Evolutionary conservation across 805 yeast genomes (phyloP).

Genomic region (Suhomyces sp.): DNA sequence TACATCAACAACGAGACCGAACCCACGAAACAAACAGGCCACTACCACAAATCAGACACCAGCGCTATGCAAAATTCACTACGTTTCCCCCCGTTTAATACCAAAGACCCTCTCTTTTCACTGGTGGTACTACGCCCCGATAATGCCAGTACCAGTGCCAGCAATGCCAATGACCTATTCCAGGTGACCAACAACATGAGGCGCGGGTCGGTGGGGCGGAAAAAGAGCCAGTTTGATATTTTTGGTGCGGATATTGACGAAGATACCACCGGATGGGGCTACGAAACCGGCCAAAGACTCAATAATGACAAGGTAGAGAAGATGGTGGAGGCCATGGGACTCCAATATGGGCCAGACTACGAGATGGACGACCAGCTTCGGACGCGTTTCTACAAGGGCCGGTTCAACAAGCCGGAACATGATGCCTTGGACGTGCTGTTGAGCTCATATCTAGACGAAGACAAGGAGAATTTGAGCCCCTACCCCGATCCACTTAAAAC

Average conservation of each 20-base stretch:
- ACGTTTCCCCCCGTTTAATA: not conserved
- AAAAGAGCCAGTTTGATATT: conserved; percentile 4
- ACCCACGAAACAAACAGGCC: conserved; percentile 1
- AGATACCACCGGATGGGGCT: conserved; percentile 8
- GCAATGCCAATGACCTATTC: conserved; percentile 27
- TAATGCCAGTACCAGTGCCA: not conserved
- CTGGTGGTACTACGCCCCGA: not conserved
- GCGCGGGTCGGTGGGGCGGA: not conserved
- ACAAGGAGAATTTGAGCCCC: conserved; percentile 33
- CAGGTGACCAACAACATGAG: conserved; percentile 18
- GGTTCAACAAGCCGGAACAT: conserved; percentile 22
- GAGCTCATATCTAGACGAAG: conserved; percentile 18
- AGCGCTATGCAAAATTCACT: not conserved
- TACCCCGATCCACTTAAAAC: conserved; percentile 25
- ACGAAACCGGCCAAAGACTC: conserved; percentile 18
- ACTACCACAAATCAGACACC: not conserved
- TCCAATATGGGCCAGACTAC: conserved; percentile 11
- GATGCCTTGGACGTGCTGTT: conserved; percentile 35
- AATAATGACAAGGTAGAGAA: conserved; percentile 37
- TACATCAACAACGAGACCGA: conserved; percentile 3
- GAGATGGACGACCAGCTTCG: conserved; percentile 35
- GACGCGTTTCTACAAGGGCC: conserved; percentile 33
- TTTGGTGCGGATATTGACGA: conserved; percentile 12
- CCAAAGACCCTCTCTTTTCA: conserved; percentile 1
- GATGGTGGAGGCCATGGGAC: conserved; percentile 30